phyloP scores from a whole-genome alignment of 441 rosid genomes.

The Adansonia rubrostipa region DNA sequence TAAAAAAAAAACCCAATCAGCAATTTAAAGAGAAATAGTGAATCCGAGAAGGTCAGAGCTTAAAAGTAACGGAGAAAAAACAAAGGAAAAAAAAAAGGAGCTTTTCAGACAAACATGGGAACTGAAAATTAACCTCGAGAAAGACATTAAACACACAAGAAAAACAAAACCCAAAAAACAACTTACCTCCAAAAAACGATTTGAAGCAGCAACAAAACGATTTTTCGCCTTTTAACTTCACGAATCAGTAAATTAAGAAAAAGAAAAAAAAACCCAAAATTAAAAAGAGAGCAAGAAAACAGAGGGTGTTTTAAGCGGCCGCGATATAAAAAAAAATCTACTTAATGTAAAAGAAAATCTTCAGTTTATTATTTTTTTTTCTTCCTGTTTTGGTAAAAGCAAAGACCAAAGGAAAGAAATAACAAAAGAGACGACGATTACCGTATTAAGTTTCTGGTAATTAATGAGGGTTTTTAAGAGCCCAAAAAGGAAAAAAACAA shows the following conservation, averaged over 20 bases:
- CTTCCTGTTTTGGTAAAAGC: neutral
- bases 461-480: conserved; percentile 15
- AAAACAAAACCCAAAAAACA: neutral
- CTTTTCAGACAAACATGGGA: neutral
- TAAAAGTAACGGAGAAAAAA: neutral
- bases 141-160: neutral
- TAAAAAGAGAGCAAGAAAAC: neutral
- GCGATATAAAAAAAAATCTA: conserved; percentile 18
- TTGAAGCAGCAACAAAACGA: neutral
- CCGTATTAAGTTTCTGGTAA: conserved; percentile 13
- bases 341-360: conserved; percentile 1
- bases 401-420: conserved; percentile 2
- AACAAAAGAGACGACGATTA: neutral
- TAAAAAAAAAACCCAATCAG: neutral
- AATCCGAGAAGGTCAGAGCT: conserved; percentile 9
- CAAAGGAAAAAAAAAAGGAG: neutral
- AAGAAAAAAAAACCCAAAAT: neutral
- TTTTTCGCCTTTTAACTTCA: neutral
- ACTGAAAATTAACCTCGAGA: neutral
- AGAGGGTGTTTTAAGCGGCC: conserved; percentile 37
- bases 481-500: neutral
- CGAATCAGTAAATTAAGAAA: neutral
- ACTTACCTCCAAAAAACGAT: conserved; percentile 29
- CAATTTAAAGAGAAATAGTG: neutral
- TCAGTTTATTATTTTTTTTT: neutral